Percentiles rank a stretch among this genome's conserved stretches.
phyloP scores from a whole-genome alignment of 2,329 filamentous ascomycete species.

The Colletotrichum gigasporum region DNA sequence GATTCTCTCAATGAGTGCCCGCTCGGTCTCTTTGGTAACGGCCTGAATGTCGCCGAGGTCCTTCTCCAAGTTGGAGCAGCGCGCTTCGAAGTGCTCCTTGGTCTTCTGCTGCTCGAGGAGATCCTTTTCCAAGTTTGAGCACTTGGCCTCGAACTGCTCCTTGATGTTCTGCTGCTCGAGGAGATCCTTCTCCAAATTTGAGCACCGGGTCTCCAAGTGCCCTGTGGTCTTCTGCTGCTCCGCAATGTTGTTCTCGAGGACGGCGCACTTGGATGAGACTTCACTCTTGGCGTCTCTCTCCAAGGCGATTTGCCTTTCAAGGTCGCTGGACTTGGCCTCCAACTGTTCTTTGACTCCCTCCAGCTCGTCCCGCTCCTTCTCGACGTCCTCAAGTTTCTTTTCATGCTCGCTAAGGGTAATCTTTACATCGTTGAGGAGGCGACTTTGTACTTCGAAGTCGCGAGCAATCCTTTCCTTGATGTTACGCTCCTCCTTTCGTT shows the following conservation, averaged over 20 bases:
- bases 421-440: conserved; percentile 22
- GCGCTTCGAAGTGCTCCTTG: conserved; percentile 1
- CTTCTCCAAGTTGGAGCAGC: conserved; percentile 18
- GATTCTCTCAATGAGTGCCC: conserved; percentile 28
- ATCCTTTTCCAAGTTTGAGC: background rate
- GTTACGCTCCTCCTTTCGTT: conserved; percentile 12
- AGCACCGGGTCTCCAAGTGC: too few relatives aligned
- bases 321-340: conserved; percentile 16
- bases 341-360: conserved; percentile 19
- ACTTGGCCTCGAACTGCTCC: conserved; percentile 5
- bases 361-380: conserved; percentile 26
- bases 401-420: conserved; percentile 21
- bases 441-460: conserved; percentile 26
- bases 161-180: conserved; percentile 5
- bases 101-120: conserved; percentile 7
- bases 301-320: conserved; percentile 15
- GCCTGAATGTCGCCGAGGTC: conserved; percentile 26
- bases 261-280: conserved; percentile 3
- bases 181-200: too few relatives aligned
- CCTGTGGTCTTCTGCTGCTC: conserved; percentile 11
- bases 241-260: conserved; percentile 6
- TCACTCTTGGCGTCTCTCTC: conserved; percentile 19
- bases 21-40: conserved; percentile 27
- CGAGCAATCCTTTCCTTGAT: conserved; percentile 16
- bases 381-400: conserved; percentile 8